Evolutionary conservation across 2,329 filamentous ascomycete species (phyloP), one percentile per base, ranked within the genome.

Genomic region (Elsinoe australis): DNA sequence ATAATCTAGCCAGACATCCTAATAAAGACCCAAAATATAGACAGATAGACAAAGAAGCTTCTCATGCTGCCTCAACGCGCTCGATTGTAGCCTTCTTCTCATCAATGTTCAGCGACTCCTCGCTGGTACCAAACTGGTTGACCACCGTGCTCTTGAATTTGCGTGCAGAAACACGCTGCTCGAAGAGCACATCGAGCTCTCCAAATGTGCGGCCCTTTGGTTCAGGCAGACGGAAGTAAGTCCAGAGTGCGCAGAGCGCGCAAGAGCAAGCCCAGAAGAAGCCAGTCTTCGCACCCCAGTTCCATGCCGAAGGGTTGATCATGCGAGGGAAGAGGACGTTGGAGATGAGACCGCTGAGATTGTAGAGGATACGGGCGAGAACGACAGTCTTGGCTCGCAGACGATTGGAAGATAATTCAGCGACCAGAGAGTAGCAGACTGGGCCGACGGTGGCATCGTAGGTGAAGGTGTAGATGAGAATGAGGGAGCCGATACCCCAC

Each of bases 381-480:
- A 59, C 57, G 22, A 61, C 55, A 2, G 58, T 59, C 49, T 61
- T 61, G 22, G 52, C 50, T 4, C 59, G 55, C 6, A 63, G 56
- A 2, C 59, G 56, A 1, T 55, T 58, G 1, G 59, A 61, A 2
- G 61, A 51, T 5, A 61, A 36, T 38, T 62, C 61, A 8, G 59
- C 53, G 19, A 62, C 56, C 24, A 63, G 55, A 1, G 54, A 59
- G 46, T 62, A 61, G 45, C 53, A 50, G 17, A 50, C 48, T 14
- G 51, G 51, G 22, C 76, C 77, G 9, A 78, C 68, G 1, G 73
- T 73, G 48, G 73, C 67, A 61, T 74, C 73, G 59, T 78, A 79
- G 2, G 72, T 62, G 47, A 76, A 72, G 0, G 47, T 52, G 52
- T 52, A 62, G 48, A 59, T 35, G 9, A 60, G 26, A 12, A 61